Percentiles rank a stretch among this genome's conserved stretches.
These are phyloP conservation scores for Prunus kanzakura DNA, from an alignment of 306 rosid genomes.

Conservation along the genomic window DNA sequence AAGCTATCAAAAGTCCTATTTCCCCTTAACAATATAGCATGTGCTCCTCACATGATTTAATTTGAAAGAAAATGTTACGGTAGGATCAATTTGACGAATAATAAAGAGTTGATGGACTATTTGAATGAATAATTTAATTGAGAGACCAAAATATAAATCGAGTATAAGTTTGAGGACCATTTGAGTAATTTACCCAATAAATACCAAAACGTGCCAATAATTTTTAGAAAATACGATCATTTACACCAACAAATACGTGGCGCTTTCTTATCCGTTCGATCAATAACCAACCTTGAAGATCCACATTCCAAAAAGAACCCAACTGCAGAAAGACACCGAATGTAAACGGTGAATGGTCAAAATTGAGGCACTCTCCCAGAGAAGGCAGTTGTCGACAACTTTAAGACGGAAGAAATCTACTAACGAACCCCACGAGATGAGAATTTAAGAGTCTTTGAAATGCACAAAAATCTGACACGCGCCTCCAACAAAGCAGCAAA, in stretches of 20 bases:
- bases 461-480: not conserved
- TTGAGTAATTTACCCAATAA: not conserved
- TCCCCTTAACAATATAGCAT: too few relatives aligned
- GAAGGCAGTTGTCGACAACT: not conserved
- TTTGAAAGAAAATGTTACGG: too few relatives aligned
- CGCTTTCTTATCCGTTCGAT: not conserved
- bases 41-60: too few relatives aligned
- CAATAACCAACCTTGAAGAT: not conserved
- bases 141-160: too few relatives aligned
- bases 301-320: not conserved
- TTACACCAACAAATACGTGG: not conserved
- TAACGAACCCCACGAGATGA: not conserved
- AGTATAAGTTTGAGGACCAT: too few relatives aligned
- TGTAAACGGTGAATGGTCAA: too few relatives aligned
- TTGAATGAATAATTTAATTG: too few relatives aligned
- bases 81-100: too few relatives aligned
- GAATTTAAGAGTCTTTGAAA: not conserved
- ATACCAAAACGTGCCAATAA: not conserved
- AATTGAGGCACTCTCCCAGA: not conserved
- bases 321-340: too few relatives aligned
- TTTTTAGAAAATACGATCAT: not conserved
- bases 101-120: too few relatives aligned
- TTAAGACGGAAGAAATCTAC: not conserved
- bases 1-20: too few relatives aligned
- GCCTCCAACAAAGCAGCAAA: conserved; percentile 10